These are phyloP conservation scores for Fusarium sp. DNA, from an alignment of 2,329 filamentous ascomycete genomes.

Conservation along the genomic window DNA sequence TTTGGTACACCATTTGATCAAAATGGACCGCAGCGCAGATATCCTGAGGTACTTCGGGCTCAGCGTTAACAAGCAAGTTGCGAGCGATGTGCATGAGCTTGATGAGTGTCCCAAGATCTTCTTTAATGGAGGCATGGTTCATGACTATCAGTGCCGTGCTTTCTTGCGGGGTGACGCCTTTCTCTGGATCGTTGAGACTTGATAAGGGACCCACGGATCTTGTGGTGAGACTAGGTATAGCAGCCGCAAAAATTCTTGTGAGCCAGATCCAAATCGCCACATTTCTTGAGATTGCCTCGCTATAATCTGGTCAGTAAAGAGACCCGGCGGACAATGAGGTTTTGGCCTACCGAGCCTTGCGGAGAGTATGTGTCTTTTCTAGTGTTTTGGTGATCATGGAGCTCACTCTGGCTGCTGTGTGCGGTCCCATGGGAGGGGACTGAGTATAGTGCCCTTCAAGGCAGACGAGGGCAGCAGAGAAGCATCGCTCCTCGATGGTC, in stretches of 20 bases:
- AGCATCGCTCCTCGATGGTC: constrained; percentile 72
- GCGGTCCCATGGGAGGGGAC: constrained; percentile 66
- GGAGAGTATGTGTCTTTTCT: constrained; percentile 71
- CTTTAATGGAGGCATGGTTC: constrained; percentile 69
- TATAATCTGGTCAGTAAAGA: constrained; percentile 46
- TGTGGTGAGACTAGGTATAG: constrained; percentile 69
- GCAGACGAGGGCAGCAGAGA: constrained; percentile 69
- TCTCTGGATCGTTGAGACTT: constrained; percentile 64
- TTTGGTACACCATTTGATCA: constrained; percentile 73
- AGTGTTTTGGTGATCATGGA: constrained; percentile 70
- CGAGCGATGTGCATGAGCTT: constrained; percentile 75
- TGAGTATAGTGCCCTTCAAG: constrained; percentile 71
- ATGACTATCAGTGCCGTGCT: constrained; percentile 71
- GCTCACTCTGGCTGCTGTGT: constrained; percentile 65
- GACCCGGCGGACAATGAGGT: not conserved
- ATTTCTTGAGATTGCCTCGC: constrained; percentile 70
- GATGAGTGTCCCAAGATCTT: constrained; percentile 72
- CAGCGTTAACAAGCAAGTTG: constrained; percentile 72
- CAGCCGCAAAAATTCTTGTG: constrained; percentile 69
- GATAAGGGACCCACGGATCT: constrained; percentile 68
- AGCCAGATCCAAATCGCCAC: constrained; percentile 75
- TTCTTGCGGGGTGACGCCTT: constrained; percentile 69
- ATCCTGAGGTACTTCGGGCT: constrained; percentile 73
- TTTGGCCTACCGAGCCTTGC: constrained; percentile 65
- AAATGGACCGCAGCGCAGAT: constrained; percentile 73